Conservation (phyloP, 257 asterid species). For the Solanum virginianum region DNA sequence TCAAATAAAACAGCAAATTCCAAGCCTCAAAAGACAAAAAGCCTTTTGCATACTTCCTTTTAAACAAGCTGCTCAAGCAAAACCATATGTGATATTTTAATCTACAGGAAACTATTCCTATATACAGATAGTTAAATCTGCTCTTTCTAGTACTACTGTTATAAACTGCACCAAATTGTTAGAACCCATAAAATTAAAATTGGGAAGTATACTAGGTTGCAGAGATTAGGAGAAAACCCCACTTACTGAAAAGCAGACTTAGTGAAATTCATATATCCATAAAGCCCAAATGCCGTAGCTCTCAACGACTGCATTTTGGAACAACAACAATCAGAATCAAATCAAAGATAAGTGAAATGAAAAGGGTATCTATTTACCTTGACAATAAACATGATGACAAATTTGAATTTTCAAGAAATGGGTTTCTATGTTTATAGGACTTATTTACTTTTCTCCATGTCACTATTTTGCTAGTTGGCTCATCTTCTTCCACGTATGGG, state of each 20-base stretch:
- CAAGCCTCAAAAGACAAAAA: background rate
- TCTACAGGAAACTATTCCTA: background rate
- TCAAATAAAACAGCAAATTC: background rate
- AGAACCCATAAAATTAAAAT: background rate
- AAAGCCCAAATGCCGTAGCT: conserved; percentile 53
- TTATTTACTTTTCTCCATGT: background rate
- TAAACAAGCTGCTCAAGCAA: background rate
- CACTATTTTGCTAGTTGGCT: background rate
- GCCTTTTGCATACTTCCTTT: background rate
- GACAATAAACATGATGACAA: conserved; percentile 52
- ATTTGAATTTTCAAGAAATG: background rate
- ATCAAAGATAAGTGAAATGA: background rate
- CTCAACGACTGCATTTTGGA: conserved; percentile 55
- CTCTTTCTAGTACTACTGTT: too few species aligned
- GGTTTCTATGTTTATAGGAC: too few species aligned
- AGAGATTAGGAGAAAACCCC: background rate
- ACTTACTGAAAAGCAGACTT: conserved; percentile 54
- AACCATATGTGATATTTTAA: background rate
- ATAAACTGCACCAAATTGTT: background rate
- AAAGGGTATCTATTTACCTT: conserved; percentile 25
- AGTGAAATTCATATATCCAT: conserved; percentile 75
- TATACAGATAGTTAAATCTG: background rate
- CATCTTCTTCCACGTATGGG: background rate
- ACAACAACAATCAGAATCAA: background rate
- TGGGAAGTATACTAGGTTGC: background rate